Evolutionary conservation across 75 land plant species (phyloP).

Genomic region (Cunninghamia lanceolata): DNA sequence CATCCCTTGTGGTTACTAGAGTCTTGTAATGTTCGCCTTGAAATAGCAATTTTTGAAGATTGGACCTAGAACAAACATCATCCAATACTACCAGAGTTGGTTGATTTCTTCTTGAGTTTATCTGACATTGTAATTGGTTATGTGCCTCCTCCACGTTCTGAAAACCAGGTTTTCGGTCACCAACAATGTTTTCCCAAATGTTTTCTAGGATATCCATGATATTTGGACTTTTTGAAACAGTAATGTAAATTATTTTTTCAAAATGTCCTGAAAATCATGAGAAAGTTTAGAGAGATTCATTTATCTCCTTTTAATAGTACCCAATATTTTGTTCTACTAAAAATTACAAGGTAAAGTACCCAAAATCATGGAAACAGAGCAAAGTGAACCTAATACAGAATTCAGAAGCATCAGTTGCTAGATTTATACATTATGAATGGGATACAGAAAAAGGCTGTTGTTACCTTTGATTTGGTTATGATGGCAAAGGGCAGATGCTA

Average conservation of each 20-base stretch:
- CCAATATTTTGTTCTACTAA: neutral
- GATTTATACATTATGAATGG: neutral
- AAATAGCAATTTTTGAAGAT: neutral
- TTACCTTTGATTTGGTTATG: neutral
- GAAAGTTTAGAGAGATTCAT: neutral
- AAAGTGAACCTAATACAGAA: neutral
- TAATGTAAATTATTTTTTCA: neutral
- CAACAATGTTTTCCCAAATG: neutral
- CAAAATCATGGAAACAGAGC: neutral
- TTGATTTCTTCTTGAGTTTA: neutral
- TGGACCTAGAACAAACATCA: constrained; percentile 3
- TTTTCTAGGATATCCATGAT: neutral
- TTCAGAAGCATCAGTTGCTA: neutral
- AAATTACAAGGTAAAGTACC: neutral
- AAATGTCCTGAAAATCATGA: neutral
- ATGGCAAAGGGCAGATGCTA: neutral
- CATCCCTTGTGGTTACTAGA: neutral
- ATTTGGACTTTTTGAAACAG: constrained; percentile 1
- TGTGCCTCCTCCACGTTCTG: neutral
- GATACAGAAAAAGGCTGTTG: neutral
- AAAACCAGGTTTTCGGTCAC: neutral
- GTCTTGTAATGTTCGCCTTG: neutral
- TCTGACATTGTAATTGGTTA: neutral
- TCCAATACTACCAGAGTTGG: neutral
- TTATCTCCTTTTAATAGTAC: neutral